phyloP scores from a whole-genome alignment of 2,329 filamentous ascomycete genomes.

The Cordyceps cicadae region DNA sequence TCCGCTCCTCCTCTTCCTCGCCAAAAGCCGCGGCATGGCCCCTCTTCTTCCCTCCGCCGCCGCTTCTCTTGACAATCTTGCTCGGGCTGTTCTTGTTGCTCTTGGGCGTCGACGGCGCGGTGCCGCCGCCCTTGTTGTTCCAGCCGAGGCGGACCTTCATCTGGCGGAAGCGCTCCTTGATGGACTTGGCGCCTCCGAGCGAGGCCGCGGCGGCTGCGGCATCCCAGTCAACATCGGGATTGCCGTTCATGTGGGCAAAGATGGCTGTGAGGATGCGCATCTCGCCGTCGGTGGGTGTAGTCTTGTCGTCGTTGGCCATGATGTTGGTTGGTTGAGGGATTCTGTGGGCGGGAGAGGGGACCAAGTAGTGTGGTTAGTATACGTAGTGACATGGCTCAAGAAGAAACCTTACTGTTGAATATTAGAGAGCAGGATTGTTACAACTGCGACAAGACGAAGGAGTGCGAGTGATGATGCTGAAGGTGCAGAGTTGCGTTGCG shows the following conservation, averaged over 20 bases:
- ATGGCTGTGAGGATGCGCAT: constrained; percentile 32
- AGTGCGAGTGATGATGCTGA: not conserved
- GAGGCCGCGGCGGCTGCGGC: constrained; percentile 27
- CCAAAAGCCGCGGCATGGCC: constrained; percentile 9
- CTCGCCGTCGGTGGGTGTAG: constrained; percentile 25
- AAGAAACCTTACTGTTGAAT: not conserved
- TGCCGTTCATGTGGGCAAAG: constrained; percentile 33
- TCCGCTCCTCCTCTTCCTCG: constrained; percentile 17
- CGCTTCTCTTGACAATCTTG: constrained; percentile 26
- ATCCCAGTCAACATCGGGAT: constrained; percentile 34
- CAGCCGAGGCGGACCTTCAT: constrained; percentile 33
- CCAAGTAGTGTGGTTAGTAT: not conserved
- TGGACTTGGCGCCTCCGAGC: constrained; percentile 34
- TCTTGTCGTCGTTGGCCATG: constrained; percentile 12
- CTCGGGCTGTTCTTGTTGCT: constrained; percentile 5
- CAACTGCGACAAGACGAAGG: too few species aligned
- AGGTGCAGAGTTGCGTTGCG: not conserved
- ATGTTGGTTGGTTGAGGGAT: not conserved
- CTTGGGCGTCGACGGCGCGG: not conserved
- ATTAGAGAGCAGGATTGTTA: too few species aligned
- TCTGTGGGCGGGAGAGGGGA: too few species aligned
- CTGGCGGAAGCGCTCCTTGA: constrained; percentile 33
- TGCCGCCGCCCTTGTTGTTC: constrained; percentile 19
- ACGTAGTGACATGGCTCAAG: not conserved
- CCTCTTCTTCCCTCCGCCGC: constrained; percentile 18